These are phyloP conservation scores for Cenchrus americanus DNA, from an alignment of 176 grass and related monocot species.

Conservation along the genomic window DNA sequence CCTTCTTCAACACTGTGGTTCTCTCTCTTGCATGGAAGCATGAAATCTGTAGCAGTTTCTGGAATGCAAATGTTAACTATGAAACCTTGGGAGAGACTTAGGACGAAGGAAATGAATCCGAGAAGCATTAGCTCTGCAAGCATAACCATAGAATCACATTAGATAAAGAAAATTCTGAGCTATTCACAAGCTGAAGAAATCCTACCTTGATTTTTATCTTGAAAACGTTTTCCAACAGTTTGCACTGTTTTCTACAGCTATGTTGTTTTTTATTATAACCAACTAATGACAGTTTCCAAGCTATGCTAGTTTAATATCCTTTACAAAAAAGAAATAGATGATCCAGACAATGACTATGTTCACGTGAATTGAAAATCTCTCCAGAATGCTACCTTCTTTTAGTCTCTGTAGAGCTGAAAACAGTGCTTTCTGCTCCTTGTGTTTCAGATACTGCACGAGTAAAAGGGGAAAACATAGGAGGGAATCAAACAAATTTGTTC, in stretches of 20 bases:
- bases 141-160: slow-evolving; percentile 28
- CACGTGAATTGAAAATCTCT: neutral
- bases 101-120: slow-evolving; percentile 89
- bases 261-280: neutral
- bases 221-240: slow-evolving; percentile 15
- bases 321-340: slow-evolving; percentile 22
- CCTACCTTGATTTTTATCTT: neutral
- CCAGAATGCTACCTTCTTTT: slow-evolving; percentile 66
- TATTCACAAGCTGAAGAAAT: neutral
- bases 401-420: slow-evolving; percentile 70
- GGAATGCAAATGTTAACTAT: slow-evolving; percentile 72
- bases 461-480: slow-evolving; percentile 25
- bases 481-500: neutral
- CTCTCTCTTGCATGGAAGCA: slow-evolving; percentile 81
- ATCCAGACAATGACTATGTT: neutral
- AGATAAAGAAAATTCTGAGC: slow-evolving; percentile 11
- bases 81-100: slow-evolving; percentile 71
- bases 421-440: slow-evolving; percentile 55
- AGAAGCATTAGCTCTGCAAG: slow-evolving; percentile 94
- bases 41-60: slow-evolving; percentile 42
- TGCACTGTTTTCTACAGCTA: slow-evolving; percentile 13
- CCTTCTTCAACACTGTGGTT: slow-evolving; percentile 15
- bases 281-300: neutral
- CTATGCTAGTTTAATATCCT: neutral
- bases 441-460: slow-evolving; percentile 50